A percentile compares a stretch with the other conserved stretches of the same genome.
These are phyloP conservation scores for Apiosordaria backusii DNA, from an alignment of 495 filamentous ascomycete species.

Conservation along the genomic window DNA sequence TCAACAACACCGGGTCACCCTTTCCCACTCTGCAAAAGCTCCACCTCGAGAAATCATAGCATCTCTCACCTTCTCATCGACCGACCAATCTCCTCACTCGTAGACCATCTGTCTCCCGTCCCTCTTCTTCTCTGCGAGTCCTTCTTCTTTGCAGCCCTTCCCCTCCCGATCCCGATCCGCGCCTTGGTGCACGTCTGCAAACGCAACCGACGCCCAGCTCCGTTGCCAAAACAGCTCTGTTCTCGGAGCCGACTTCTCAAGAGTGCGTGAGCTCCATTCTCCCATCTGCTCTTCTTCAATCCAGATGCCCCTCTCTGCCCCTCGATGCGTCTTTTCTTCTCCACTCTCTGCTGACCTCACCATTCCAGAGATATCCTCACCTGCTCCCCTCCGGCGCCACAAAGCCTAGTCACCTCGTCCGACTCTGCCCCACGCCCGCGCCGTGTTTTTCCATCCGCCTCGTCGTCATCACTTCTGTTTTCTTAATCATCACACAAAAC, in stretches of 20 bases:
- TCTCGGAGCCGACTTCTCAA: neutral
- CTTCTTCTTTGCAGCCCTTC: neutral
- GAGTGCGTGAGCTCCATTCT: neutral
- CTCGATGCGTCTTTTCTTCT: neutral
- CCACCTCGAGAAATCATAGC: neutral
- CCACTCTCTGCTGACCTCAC: neutral
- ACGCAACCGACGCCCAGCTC: neutral
- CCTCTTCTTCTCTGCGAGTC: neutral
- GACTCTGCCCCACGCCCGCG: constrained; percentile 13
- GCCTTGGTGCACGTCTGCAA: neutral
- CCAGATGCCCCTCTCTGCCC: neutral
- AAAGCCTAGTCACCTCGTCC: neutral
- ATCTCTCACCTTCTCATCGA: neutral
- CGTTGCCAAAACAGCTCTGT: neutral
- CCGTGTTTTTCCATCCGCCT: constrained; percentile 13
- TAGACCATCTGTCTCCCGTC: neutral
- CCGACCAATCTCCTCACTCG: neutral
- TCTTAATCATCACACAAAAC: constrained; percentile 1
- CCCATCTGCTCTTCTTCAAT: neutral
- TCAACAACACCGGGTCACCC: neutral
- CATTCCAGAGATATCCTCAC: constrained; percentile 5
- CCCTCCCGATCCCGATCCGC: neutral
- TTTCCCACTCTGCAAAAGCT: neutral
- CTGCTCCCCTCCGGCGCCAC: neutral
- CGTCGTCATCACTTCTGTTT: constrained; percentile 6